Evolutionary conservation across 805 yeast species (phyloP).

Genomic region (Saturnispora dispora): DNA sequence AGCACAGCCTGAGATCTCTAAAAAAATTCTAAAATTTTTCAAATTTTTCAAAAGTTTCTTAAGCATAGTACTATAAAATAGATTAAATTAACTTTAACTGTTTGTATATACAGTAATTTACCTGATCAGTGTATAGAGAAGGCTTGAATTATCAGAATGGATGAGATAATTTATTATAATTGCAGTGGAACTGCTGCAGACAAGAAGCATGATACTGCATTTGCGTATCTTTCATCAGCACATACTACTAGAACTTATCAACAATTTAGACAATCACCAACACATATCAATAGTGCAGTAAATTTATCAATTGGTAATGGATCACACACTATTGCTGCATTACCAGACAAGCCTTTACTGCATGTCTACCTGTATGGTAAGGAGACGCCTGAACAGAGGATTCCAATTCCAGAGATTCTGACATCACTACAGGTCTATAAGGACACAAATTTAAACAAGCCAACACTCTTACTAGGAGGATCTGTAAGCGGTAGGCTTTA

Average conservation of each 20-base stretch:
- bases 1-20: neutral
- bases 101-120: too few species aligned
- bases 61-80: too few species aligned
- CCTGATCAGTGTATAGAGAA: too few species aligned
- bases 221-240: constrained; percentile 33
- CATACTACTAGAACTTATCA: constrained; percentile 41
- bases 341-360: constrained; percentile 62
- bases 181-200: constrained; percentile 38
- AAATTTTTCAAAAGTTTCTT: neutral
- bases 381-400: constrained; percentile 63
- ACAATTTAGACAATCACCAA: constrained; percentile 45
- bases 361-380: constrained; percentile 66
- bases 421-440: constrained; percentile 37
- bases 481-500: constrained; percentile 67
- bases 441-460: constrained; percentile 12
- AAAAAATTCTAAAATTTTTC: neutral
- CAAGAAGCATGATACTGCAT: constrained; percentile 26
- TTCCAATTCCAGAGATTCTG: constrained; percentile 78
- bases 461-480: constrained; percentile 64
- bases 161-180: constrained; percentile 41
- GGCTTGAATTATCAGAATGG: constrained; percentile 28
- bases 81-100: neutral
- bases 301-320: constrained; percentile 39
- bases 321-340: constrained; percentile 52
- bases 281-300: constrained; percentile 37